phyloP scores from a whole-genome alignment of 108 stramenopile species.

The Chaetoceros tenuissimus region DNA sequence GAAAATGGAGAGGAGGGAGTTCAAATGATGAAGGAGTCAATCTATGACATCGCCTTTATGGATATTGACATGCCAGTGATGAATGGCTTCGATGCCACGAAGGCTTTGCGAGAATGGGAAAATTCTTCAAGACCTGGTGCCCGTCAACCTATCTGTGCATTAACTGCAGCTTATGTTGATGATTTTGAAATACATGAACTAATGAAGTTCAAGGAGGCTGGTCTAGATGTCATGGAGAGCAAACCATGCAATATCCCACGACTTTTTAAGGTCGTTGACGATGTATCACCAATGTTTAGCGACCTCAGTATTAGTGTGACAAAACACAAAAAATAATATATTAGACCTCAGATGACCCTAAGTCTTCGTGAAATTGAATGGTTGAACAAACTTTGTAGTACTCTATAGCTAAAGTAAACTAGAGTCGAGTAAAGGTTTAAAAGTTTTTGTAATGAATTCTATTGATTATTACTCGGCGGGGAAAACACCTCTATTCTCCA shows the following conservation, averaged over 20 bases:
- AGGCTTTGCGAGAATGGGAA: constrained; percentile 76
- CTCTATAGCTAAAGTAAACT: too few relatives aligned
- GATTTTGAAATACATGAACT: constrained; percentile 77
- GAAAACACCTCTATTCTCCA: too few relatives aligned
- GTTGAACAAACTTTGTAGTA: too few relatives aligned
- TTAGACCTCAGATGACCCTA: too few relatives aligned
- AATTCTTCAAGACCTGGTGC: constrained; percentile 75
- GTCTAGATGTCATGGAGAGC: constrained; percentile 86
- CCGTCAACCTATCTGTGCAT: constrained; percentile 84
- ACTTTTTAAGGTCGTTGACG: constrained; percentile 86
- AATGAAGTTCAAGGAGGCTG: constrained; percentile 87
- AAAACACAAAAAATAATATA: too few relatives aligned
- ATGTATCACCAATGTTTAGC: constrained; percentile 88
- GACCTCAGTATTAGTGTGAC: constrained; percentile 77
- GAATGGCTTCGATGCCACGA: constrained; percentile 89
- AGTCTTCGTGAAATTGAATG: too few relatives aligned
- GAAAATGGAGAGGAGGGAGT: constrained; percentile 83
- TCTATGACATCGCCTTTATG: constrained; percentile 93
- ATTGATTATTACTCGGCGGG: too few relatives aligned
- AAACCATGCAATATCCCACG: constrained; percentile 86
- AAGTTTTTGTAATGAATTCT: too few relatives aligned
- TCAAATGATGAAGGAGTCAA: constrained; percentile 76
- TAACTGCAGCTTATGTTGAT: constrained; percentile 80
- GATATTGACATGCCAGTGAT: constrained; percentile 94
- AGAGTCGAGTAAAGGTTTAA: too few relatives aligned